These are phyloP conservation scores for Lentinula novae-zelandiae DNA, from an alignment of 1,284 basidiomycete genomes.

Conservation along the genomic window DNA sequence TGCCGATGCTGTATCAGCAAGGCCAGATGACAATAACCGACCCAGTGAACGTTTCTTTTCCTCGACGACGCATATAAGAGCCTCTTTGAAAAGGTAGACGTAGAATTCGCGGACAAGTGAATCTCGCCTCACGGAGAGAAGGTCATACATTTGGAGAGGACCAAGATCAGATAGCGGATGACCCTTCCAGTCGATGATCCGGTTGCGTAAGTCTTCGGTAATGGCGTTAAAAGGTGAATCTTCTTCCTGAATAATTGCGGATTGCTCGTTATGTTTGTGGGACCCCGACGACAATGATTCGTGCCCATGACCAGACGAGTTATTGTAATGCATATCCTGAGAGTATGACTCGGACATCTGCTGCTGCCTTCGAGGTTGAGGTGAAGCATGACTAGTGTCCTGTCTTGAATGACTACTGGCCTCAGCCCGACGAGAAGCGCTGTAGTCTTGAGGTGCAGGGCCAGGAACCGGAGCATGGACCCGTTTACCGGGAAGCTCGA, in stretches of 20 bases:
- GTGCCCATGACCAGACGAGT: conserved; percentile 5
- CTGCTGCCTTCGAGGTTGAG: conserved; percentile 26
- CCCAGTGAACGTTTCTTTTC: conserved; percentile 83
- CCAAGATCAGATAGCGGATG: conserved; percentile 87
- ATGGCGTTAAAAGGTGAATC: conserved; percentile 63
- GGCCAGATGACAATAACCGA: conserved; percentile 57
- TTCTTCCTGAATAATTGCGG: conserved; percentile 13
- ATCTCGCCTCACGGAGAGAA: conserved; percentile 85
- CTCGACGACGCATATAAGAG: conserved; percentile 94
- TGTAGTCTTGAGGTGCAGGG: conserved; percentile 48
- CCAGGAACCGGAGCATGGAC: conserved; percentile 52
- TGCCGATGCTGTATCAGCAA: conserved; percentile 43
- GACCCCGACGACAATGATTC: not conserved
- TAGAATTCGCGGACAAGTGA: conserved; percentile 86
- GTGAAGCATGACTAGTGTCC: conserved; percentile 28
- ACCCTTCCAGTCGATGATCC: conserved; percentile 93
- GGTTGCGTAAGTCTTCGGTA: conserved; percentile 81
- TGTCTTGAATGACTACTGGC: conserved; percentile 19
- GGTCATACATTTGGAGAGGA: conserved; percentile 86
- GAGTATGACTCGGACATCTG: conserved; percentile 10
- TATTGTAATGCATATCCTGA: conserved; percentile 2
- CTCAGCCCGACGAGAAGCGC: conserved; percentile 31
- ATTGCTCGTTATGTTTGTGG: not conserved
- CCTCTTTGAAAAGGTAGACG: conserved; percentile 95
- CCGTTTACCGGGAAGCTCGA: conserved; percentile 82